These are phyloP conservation scores for Chlorociboria aeruginascens DNA, from an alignment of 495 filamentous ascomycete species.

Conservation along the genomic window DNA sequence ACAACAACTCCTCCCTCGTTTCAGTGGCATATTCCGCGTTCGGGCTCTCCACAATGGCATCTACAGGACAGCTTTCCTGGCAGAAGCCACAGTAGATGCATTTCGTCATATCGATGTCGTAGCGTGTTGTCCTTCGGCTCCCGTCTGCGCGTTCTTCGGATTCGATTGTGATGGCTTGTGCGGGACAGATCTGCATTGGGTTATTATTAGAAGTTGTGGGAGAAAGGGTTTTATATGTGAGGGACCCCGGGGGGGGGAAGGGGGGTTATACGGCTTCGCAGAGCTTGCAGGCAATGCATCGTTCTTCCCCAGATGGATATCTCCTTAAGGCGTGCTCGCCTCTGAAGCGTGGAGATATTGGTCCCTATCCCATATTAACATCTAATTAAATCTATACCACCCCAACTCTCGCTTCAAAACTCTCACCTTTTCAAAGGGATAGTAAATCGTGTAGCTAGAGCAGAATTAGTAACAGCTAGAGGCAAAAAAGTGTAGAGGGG, in stretches of 20 bases:
- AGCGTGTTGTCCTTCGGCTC: constrained; percentile 84
- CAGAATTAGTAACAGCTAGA: constrained; percentile 1
- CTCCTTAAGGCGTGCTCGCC: constrained; percentile 92
- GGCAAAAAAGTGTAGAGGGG: not conserved
- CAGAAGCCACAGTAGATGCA: constrained; percentile 99
- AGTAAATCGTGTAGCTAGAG: constrained; percentile 87
- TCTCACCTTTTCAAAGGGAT: constrained; percentile 86
- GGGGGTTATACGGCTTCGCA: constrained; percentile 61
- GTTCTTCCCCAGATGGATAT: constrained; percentile 94
- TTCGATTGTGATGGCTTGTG: constrained; percentile 95
- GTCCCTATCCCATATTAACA: constrained; percentile 41
- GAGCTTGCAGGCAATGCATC: constrained; percentile 98
- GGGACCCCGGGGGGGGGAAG: constrained; percentile 8
- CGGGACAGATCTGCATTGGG: constrained; percentile 63
- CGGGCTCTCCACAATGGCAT: constrained; percentile 93
- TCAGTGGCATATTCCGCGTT: constrained; percentile 98
- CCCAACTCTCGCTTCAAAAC: not conserved
- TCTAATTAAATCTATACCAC: not conserved
- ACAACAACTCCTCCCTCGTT: constrained; percentile 91
- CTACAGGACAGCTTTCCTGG: constrained; percentile 97
- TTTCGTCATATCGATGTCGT: constrained; percentile 99
- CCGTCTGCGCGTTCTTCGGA: constrained; percentile 96
- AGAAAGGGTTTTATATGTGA: not conserved
- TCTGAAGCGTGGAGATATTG: constrained; percentile 93
- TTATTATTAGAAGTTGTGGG: not conserved